phyloP scores from a whole-genome alignment of 345 rosid species.

The Trapa bicornis region DNA sequence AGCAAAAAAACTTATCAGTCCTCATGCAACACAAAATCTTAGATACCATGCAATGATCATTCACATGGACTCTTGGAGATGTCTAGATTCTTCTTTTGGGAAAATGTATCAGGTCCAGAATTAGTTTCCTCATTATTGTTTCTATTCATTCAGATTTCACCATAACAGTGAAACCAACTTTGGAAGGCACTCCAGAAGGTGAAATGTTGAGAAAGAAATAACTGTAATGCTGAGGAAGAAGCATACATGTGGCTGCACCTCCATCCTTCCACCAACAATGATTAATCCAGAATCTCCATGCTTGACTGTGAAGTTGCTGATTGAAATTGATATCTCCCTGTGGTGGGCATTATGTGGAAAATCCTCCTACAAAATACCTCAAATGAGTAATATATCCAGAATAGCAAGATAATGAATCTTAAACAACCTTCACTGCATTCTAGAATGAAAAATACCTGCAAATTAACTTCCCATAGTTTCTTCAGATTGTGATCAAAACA shows the following conservation, averaged over 20 bases:
- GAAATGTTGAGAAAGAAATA: background rate
- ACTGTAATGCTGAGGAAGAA: background rate
- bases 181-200: background rate
- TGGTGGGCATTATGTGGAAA: constrained; percentile 91
- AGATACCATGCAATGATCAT: background rate
- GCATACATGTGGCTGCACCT: constrained; percentile 80
- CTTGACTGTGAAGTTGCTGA: constrained; percentile 79
- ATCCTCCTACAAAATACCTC: constrained; percentile 45
- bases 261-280: constrained; percentile 94
- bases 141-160: background rate
- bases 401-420: background rate
- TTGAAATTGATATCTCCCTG: constrained; percentile 63
- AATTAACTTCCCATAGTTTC: constrained; percentile 83
- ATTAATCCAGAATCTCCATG: constrained; percentile 82
- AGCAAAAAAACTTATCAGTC: background rate
- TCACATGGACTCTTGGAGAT: background rate
- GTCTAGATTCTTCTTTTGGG: background rate
- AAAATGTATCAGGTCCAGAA: too few relatives aligned
- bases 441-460: constrained; percentile 45
- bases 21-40: background rate
- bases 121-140: background rate
- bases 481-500: constrained; percentile 95
- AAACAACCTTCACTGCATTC: background rate
- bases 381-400: background rate
- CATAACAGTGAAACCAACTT: background rate